phyloP scores from a whole-genome alignment of 2,329 filamentous ascomycete species.

The Penicillium sp. region DNA sequence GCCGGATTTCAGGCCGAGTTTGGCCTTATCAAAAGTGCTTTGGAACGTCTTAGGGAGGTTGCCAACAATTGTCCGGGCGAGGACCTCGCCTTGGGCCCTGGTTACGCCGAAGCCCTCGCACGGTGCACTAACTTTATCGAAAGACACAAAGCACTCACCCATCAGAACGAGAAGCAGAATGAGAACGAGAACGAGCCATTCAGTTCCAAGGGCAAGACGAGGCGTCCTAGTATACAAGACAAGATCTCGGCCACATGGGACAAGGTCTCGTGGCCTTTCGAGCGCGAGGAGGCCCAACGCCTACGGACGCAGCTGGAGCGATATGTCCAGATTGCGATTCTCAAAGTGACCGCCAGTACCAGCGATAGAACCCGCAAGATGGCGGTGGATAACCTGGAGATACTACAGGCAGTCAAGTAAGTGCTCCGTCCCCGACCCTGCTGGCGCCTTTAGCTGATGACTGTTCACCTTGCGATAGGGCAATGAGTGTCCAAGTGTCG shows the following conservation, averaged over 20 bases:
- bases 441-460: not conserved
- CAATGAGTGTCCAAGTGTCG: slow-evolving; percentile 20
- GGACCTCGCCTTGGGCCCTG: slow-evolving; percentile 13
- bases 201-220: not conserved
- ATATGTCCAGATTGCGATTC: slow-evolving; percentile 19
- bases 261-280: slow-evolving; percentile 18
- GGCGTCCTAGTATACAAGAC: slow-evolving; percentile 4
- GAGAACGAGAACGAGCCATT: not conserved
- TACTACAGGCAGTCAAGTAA: slow-evolving; percentile 20
- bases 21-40: slow-evolving; percentile 9
- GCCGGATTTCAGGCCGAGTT: slow-evolving; percentile 13
- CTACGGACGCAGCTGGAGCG: slow-evolving; percentile 17
- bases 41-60: slow-evolving; percentile 11
- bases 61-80: not conserved
- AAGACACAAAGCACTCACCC: slow-evolving; percentile 3
- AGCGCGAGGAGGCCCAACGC: slow-evolving; percentile 19
- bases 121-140: slow-evolving; percentile 15
- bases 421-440: not conserved
- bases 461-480: slow-evolving; percentile 1
- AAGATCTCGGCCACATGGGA: slow-evolving; percentile 12
- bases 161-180: not conserved
- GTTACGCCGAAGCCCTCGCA: slow-evolving; percentile 11
- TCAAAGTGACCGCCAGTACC: slow-evolving; percentile 15
- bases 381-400: slow-evolving; percentile 17
- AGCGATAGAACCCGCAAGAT: slow-evolving; percentile 10